These are phyloP conservation scores for Globisporangium canariense DNA, from an alignment of 352 stramenopile genomes.

Conservation along the genomic window DNA sequence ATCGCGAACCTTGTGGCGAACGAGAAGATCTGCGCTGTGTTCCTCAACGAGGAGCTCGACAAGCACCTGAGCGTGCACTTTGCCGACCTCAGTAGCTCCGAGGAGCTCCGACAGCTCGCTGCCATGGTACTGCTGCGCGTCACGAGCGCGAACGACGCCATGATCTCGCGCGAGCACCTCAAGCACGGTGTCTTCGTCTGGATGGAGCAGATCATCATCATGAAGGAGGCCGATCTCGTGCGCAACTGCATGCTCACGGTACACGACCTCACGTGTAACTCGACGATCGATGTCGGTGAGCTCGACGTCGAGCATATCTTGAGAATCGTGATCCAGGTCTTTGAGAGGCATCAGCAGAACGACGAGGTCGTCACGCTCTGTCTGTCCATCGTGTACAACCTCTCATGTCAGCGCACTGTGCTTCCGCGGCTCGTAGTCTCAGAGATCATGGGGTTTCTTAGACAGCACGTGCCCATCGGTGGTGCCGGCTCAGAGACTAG, in stretches of 20 bases:
- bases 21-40: constrained; percentile 69
- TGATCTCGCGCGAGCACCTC: constrained; percentile 61
- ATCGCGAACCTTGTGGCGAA: constrained; percentile 77
- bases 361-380: constrained; percentile 61
- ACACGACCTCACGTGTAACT: constrained; percentile 62
- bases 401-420: constrained; percentile 53
- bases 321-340: constrained; percentile 60
- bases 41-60: constrained; percentile 72
- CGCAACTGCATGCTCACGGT: constrained; percentile 78
- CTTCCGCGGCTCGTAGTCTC: constrained; percentile 45
- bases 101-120: constrained; percentile 58
- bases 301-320: constrained; percentile 64
- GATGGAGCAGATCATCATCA: constrained; percentile 81
- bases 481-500: not conserved
- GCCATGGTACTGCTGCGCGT: constrained; percentile 71
- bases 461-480: constrained; percentile 28
- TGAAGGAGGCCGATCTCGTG: constrained; percentile 68
- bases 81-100: constrained; percentile 31
- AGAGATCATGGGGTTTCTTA: constrained; percentile 61
- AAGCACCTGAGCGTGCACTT: constrained; percentile 60
- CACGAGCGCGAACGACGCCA: constrained; percentile 65
- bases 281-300: constrained; percentile 45
- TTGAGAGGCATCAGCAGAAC: constrained; percentile 42
- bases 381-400: constrained; percentile 71
- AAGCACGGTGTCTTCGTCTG: constrained; percentile 63